These are phyloP conservation scores for Xylaria sp. DNA, from an alignment of 2,329 filamentous ascomycete species.

Conservation along the genomic window DNA sequence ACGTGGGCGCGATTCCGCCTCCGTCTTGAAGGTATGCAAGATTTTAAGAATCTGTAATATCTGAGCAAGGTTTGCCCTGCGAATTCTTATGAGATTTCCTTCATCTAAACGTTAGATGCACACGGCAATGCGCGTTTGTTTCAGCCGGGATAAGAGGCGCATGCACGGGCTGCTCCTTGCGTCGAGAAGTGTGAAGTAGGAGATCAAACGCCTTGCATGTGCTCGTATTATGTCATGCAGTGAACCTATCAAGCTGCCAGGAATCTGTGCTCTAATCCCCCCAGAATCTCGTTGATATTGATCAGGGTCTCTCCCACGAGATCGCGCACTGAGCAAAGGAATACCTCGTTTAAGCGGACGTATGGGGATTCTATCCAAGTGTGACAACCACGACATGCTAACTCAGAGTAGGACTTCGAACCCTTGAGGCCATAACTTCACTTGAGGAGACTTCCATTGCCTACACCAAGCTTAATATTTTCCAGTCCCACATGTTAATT, in stretches of 20 bases:
- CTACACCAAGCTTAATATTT: no score
- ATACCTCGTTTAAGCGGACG: no score
- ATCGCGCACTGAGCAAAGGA: no score
- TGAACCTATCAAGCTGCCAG: conserved; percentile 55
- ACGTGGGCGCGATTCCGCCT: conserved; percentile 61
- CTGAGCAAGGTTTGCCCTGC: not conserved
- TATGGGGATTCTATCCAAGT: no score
- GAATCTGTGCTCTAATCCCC: conserved; percentile 64
- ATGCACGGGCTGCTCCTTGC: conserved; percentile 1
- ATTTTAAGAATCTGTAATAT: conserved; percentile 64
- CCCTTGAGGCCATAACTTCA: no score
- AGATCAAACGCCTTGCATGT: conserved; percentile 32
- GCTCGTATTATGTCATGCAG: conserved; percentile 65
- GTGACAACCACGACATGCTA: no score
- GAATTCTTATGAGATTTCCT: not conserved
- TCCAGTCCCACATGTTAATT: no score
- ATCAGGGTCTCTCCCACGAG: no score
- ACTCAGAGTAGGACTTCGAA: no score
- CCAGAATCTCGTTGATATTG: conserved; percentile 62
- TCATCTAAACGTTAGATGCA: conserved; percentile 1
- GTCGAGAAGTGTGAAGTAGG: not conserved
- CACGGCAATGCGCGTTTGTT: conserved; percentile 6
- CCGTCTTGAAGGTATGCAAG: conserved; percentile 60
- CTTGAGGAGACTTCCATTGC: no score
- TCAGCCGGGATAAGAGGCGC: conserved; percentile 6